Evolutionary conservation across 176 grass and related monocot species (phyloP).

Genomic region (Rhipidocladum racemiflorum): DNA sequence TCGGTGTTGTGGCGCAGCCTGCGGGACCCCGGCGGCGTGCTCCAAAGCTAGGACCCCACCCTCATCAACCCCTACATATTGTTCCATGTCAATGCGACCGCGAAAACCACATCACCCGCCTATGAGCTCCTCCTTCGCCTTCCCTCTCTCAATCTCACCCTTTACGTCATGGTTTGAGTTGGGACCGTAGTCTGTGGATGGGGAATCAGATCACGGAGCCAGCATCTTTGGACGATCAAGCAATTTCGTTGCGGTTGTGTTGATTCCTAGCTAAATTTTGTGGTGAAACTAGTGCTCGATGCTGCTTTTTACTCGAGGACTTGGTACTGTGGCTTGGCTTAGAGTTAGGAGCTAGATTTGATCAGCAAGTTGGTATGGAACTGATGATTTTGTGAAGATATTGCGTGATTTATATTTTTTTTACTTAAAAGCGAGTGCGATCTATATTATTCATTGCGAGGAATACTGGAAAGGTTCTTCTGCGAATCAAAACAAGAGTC

Average conservation of each 20-base stretch:
- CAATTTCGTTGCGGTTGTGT: not conserved
- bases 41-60: conserved; percentile 92
- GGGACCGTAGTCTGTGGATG: not conserved
- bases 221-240: not conserved
- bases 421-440: not conserved
- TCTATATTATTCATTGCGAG: not conserved
- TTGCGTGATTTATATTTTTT: not conserved
- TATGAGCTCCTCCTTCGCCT: conserved; percentile 29
- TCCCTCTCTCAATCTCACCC: not conserved
- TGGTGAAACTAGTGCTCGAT: not conserved
- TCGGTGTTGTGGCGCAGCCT: conserved; percentile 72
- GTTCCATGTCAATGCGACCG: conserved; percentile 89
- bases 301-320: not conserved
- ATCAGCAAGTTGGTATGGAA: not conserved
- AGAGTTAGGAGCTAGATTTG: not conserved
- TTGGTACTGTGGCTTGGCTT: not conserved
- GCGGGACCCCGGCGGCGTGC: conserved; percentile 75
- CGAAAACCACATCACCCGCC: conserved; percentile 73
- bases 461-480: not conserved
- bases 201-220: not conserved
- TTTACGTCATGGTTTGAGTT: no score
- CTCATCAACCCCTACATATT: conserved; percentile 96
- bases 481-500: not conserved
- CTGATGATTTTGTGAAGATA: not conserved
- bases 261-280: not conserved